Percentiles rank a stretch among this genome's conserved stretches.
Conservation (phyloP, 1,139 yeast species). For the Geotrichum fermentans region DNA sequence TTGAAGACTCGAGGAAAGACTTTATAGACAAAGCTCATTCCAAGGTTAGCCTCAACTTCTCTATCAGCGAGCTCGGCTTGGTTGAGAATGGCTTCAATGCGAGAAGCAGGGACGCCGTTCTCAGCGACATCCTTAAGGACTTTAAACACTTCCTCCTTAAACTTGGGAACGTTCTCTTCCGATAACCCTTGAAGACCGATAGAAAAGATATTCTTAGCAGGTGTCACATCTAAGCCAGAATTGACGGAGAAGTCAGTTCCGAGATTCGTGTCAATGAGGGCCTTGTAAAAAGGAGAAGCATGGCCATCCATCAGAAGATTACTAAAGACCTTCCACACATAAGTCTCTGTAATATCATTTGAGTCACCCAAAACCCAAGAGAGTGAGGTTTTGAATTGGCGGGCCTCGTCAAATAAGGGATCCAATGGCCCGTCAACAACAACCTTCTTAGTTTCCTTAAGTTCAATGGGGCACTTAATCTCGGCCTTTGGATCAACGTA, state of each 20-base stretch:
- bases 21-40: conserved; percentile 69
- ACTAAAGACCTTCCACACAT: conserved; percentile 68
- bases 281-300: conserved; percentile 81
- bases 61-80: conserved; percentile 81
- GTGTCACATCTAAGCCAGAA: conserved; percentile 79
- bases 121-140: conserved; percentile 36
- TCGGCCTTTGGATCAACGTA: conserved; percentile 23
- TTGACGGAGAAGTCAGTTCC: conserved; percentile 88
- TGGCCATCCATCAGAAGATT: conserved; percentile 84
- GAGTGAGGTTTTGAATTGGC: conserved; percentile 72
- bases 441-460: conserved; percentile 39
- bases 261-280: conserved; percentile 72
- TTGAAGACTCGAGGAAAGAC: conserved; percentile 82
- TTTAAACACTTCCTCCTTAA: conserved; percentile 44
- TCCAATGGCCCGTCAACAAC: conserved; percentile 71
- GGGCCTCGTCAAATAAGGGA: conserved; percentile 66
- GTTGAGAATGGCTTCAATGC: conserved; percentile 79
- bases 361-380: conserved; percentile 87
- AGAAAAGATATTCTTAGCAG: conserved; percentile 73
- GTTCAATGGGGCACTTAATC: conserved; percentile 46
- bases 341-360: conserved; percentile 60
- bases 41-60: conserved; percentile 87
- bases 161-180: conserved; percentile 44
- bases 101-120: conserved; percentile 50
- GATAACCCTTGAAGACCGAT: conserved; percentile 79